Conservation (phyloP, 1,139 yeast genomes). For the Blastobotrys elegans region DNA sequence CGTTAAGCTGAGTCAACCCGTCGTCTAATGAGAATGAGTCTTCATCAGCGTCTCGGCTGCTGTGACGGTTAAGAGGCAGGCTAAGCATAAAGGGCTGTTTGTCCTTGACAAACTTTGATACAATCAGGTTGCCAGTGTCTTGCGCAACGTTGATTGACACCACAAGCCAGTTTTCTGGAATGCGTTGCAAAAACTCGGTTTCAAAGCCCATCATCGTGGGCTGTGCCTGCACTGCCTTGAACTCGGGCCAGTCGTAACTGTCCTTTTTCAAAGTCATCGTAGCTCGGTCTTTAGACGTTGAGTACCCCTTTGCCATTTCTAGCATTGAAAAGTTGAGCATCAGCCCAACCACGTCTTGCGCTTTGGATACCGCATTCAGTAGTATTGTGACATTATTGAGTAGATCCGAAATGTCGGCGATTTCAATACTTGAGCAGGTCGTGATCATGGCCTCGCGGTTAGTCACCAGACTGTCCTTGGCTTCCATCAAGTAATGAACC, state of each 20-base stretch:
- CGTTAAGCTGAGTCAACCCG: conserved; percentile 43
- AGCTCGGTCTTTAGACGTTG: conserved; percentile 12
- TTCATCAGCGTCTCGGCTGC: conserved; percentile 44
- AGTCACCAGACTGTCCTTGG: conserved; percentile 14
- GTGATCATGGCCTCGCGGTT: conserved; percentile 7
- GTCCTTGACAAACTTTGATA: conserved; percentile 42
- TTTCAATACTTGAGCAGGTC: conserved; percentile 24
- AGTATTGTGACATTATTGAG: conserved; percentile 27
- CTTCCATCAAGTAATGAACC: conserved; percentile 14
- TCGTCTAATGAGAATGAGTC: conserved; percentile 43
- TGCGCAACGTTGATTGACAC: conserved; percentile 61
- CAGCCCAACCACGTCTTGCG: conserved; percentile 11
- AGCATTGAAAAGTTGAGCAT: conserved; percentile 11
- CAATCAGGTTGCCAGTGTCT: conserved; percentile 50
- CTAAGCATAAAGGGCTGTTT: conserved; percentile 47
- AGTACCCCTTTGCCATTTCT: conserved; percentile 17
- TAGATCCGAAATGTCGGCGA: conserved; percentile 20
- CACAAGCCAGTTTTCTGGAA: conserved; percentile 54
- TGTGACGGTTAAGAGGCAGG: conserved; percentile 55
- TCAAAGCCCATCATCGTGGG: conserved; percentile 9
- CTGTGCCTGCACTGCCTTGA: not conserved
- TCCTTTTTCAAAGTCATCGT: conserved; percentile 9
- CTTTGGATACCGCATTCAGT: conserved; percentile 27
- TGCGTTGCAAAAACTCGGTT: conserved; percentile 15
- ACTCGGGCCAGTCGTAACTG: conserved; percentile 15